Conservation (phyloP, 345 rosid genomes). For the Camelina laxa region DNA sequence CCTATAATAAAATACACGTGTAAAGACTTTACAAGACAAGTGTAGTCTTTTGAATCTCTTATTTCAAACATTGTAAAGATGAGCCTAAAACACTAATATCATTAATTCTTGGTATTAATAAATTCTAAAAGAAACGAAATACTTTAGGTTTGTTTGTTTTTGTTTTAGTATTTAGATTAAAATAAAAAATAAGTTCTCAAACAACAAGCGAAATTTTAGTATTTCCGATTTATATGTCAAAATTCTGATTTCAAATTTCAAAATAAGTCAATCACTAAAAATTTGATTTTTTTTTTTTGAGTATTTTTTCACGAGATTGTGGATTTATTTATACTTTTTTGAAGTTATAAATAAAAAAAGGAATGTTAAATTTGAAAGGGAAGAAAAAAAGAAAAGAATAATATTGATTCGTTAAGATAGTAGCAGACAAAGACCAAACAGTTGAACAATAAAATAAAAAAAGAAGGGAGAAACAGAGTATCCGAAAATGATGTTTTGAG, state of each 20-base stretch:
- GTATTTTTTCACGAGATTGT: neutral
- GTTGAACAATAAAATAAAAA: conserved; percentile 12
- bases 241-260: neutral
- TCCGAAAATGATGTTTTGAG: conserved; percentile 37
- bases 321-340: neutral
- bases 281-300: neutral
- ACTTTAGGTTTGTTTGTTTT: too few species aligned
- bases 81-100: too few species aligned
- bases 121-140: neutral
- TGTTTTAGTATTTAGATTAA: neutral
- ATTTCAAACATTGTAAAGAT: too few species aligned
- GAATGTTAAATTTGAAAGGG: neutral
- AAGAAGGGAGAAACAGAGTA: conserved; percentile 30
- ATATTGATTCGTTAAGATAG: conserved; percentile 29
- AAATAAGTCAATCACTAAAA: neutral
- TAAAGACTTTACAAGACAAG: too few species aligned
- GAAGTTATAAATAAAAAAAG: neutral
- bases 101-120: neutral
- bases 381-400: neutral
- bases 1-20: too few species aligned
- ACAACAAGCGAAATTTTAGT: conserved; percentile 13
- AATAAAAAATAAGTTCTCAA: conserved; percentile 3
- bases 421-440: conserved; percentile 44
- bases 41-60: too few species aligned
- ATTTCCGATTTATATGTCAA: neutral